Evolutionary conservation across 2,329 filamentous ascomycete species (phyloP), one percentile per base, ranked within the genome.

Genomic region (Fulvia fulva): DNA sequence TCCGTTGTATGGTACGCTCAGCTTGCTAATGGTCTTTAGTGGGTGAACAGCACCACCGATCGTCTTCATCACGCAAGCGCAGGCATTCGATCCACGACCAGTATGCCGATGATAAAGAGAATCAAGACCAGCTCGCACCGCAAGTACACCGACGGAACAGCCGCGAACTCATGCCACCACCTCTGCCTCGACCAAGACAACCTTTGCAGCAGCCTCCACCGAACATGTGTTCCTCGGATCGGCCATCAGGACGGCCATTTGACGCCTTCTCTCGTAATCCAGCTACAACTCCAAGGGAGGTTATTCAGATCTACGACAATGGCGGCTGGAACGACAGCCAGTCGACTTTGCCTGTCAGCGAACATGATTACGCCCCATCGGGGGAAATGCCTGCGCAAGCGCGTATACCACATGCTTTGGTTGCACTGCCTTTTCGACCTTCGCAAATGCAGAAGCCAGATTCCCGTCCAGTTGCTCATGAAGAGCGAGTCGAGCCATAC

Each of bases 161-260:
- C 53, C 69, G 71, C 41, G 70, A 75, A 16, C 47, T 66, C 11
- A 77, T 77, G 75, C 74, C 74, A 41, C 75, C 75, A 4, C 75
- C 74, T 5, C 28, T 65, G n/a, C 47, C 53, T n/a, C 30, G 47
- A 28, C 23, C 47, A 9, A 50, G 47, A 50, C 23, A 50, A n/a
- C 23, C 23, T 19, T 23, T 8, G 21, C 19, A 16, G 14, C 23
- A n/a, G n/a, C n/a, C n/a, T 6, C n/a, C 6, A 23, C 2, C 2
- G 14, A 34, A 14, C 30, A 34, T 8, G 30, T 9, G 21, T 2
- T 6, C 23, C 6, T 26, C 19, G 19, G 12, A 5, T 4, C 19
- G 11, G 23, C n/a, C 23, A n/a, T 6, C 12, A 5, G 4, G 21
- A 25, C n/a, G 23, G 11, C 45, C 45, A 5, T 3, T 50, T 2